These are phyloP conservation scores for Fusarium ambrosium DNA, from an alignment of 2,329 filamentous ascomycete species.

Conservation along the genomic window DNA sequence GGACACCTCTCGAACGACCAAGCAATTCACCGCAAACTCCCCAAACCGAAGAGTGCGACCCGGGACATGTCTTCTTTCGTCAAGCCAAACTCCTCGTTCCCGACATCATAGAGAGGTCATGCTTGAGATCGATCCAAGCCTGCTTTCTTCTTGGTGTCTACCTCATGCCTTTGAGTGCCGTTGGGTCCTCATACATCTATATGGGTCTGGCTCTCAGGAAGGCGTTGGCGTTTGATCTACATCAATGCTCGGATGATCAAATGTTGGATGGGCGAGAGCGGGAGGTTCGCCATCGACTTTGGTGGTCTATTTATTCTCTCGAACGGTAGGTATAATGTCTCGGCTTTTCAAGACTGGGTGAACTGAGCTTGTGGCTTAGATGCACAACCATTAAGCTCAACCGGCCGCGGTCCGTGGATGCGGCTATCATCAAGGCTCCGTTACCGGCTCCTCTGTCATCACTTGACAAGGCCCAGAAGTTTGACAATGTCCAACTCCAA, in stretches of 20 bases:
- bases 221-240: conserved; percentile 47
- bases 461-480: conserved; percentile 45
- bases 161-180: conserved; percentile 51
- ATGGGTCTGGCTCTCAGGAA: conserved; percentile 49
- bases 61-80: conserved; percentile 49
- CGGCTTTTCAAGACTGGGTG: accelerated
- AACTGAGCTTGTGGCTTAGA: conserved; percentile 12
- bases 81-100: conserved; percentile 49
- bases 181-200: conserved; percentile 52
- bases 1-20: conserved; percentile 49
- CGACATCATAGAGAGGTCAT: conserved; percentile 52
- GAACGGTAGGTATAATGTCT: conserved; percentile 38
- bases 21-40: conserved; percentile 8
- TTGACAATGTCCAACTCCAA: conserved; percentile 52
- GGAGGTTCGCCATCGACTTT: conserved; percentile 43
- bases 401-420: conserved; percentile 41
- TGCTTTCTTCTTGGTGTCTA: conserved; percentile 53
- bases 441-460: conserved; percentile 28
- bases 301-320: conserved; percentile 50
- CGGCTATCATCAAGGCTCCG: conserved; percentile 40
- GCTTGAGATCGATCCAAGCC: conserved; percentile 51
- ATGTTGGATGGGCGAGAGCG: conserved; percentile 38
- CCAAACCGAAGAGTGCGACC: conserved; percentile 35
- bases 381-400: conserved; percentile 44
- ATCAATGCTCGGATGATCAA: conserved; percentile 44